Conservation (phyloP, 179 eudicot genomes). For the Camellia oleifera region DNA sequence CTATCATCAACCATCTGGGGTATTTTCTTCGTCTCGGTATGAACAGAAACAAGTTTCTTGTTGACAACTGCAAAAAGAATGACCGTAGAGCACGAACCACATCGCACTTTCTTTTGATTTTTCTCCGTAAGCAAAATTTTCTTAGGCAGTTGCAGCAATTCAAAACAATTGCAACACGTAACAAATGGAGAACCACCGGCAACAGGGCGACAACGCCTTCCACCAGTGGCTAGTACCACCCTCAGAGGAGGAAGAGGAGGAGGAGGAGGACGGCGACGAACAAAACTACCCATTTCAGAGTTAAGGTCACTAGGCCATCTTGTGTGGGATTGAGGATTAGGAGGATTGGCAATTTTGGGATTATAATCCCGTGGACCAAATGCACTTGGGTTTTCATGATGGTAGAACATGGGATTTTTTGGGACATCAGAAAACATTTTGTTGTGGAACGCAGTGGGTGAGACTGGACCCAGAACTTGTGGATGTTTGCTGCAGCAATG, state of each 20-base stretch:
- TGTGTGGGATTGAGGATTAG: constrained; percentile 39
- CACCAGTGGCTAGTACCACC: constrained; percentile 39
- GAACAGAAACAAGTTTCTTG: constrained; percentile 55
- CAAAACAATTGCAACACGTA: constrained; percentile 70
- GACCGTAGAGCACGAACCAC: constrained; percentile 73
- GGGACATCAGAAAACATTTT: constrained; percentile 39
- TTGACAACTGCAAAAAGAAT: constrained; percentile 42
- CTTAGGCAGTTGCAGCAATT: constrained; percentile 71
- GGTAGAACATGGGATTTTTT: constrained; percentile 38
- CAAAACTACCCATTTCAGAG: constrained; percentile 38
- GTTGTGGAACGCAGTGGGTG: constrained; percentile 37
- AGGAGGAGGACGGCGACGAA: constrained; percentile 23
- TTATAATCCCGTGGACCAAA: constrained; percentile 39
- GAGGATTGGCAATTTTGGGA: constrained; percentile 25
- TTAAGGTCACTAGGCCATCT: constrained; percentile 52
- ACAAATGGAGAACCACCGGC: constrained; percentile 92
- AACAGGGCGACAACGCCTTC: constrained; percentile 50
- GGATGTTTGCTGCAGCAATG: constrained; percentile 49
- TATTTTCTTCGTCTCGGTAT: constrained; percentile 13
- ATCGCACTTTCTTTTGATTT: constrained; percentile 55
- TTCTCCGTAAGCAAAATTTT: constrained; percentile 31
- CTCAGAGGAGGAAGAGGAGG: constrained; percentile 32
- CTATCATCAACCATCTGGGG: constrained; percentile 20
- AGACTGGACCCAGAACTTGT: constrained; percentile 33
- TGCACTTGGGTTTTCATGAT: constrained; percentile 31